Percentiles rank a stretch among this genome's conserved stretches.
These are phyloP conservation scores for Backusella luteola DNA, from an alignment of 192 early-diverging fungal species.

Conservation along the genomic window DNA sequence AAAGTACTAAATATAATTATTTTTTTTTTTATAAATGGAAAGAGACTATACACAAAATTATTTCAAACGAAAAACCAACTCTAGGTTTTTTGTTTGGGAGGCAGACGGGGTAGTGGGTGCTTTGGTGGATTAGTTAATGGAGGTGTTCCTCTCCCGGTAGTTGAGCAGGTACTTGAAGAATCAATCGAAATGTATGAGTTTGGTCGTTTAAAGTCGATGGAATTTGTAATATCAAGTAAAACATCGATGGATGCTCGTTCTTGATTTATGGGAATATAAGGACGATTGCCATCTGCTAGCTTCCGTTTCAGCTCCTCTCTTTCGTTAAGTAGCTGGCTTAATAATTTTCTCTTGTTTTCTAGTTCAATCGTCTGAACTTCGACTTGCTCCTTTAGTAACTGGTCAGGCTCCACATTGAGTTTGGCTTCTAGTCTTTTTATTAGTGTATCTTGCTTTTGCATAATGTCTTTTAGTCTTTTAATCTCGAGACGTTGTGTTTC, in stretches of 20 bases:
- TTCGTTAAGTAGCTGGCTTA: constrained; percentile 26
- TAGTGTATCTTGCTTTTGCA: constrained; percentile 27
- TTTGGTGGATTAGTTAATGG: not conserved
- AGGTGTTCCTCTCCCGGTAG: not conserved
- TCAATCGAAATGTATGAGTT: not conserved
- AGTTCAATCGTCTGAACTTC: constrained; percentile 26
- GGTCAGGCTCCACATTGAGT: not conserved
- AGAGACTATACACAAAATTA: not conserved
- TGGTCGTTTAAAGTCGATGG: constrained; percentile 1
- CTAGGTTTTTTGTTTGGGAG: not conserved
- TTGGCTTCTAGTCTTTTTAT: constrained; percentile 17
- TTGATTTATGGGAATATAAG: constrained; percentile 2
- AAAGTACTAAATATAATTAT: not conserved
- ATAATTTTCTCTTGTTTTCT: constrained; percentile 25
- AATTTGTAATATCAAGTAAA: constrained; percentile 1
- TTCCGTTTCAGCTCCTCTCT: constrained; percentile 5
- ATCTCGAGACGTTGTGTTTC: constrained; percentile 20
- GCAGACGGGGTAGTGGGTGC: not conserved
- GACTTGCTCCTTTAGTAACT: constrained; percentile 21
- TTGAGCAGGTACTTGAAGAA: not conserved
- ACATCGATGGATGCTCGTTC: not conserved
- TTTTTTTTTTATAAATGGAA: not conserved
- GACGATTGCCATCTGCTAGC: not conserved
- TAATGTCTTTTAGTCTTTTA: constrained; percentile 7
- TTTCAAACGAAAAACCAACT: not conserved